Evolutionary conservation across 164 flowering plant genomes (phyloP).

Genomic region (Dillenia turbinata): DNA sequence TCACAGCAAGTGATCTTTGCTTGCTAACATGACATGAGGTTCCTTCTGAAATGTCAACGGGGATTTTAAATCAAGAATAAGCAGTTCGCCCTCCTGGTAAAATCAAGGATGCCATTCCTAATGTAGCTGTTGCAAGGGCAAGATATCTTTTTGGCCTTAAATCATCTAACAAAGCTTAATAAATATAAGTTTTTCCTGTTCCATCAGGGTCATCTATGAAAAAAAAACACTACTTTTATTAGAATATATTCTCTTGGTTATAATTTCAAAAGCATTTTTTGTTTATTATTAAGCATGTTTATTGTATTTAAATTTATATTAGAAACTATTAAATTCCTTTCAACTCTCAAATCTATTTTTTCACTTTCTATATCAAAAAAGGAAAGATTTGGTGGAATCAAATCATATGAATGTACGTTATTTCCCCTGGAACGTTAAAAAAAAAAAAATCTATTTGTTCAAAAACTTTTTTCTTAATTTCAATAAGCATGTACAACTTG

Average conservation of each 20-base stretch:
- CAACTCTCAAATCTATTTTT: slow-evolving; percentile 2
- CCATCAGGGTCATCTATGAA: not conserved
- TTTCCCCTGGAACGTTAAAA: slow-evolving; percentile 1
- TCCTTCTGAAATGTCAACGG: not conserved
- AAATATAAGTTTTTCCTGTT: not conserved
- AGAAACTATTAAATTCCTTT: not conserved
- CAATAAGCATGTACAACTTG: too few species aligned
- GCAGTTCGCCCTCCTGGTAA: not conserved
- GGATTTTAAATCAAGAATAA: not conserved
- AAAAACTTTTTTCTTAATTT: too few species aligned
- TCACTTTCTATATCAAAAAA: not conserved
- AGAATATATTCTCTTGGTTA: not conserved
- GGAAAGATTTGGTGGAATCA: not conserved
- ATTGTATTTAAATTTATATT: not conserved
- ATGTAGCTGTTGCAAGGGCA: not conserved
- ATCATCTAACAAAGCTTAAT: not conserved
- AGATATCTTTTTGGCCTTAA: not conserved
- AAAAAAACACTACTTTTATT: not conserved
- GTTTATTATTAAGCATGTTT: not conserved
- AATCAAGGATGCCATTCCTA: not conserved
- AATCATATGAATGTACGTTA: not conserved
- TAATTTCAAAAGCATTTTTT: not conserved
- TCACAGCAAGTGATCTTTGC: not conserved
- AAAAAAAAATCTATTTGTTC: not conserved
- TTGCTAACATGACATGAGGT: not conserved